Conservation (phyloP, 2,329 filamentous ascomycete genomes). For the Arthroderma sp. region DNA sequence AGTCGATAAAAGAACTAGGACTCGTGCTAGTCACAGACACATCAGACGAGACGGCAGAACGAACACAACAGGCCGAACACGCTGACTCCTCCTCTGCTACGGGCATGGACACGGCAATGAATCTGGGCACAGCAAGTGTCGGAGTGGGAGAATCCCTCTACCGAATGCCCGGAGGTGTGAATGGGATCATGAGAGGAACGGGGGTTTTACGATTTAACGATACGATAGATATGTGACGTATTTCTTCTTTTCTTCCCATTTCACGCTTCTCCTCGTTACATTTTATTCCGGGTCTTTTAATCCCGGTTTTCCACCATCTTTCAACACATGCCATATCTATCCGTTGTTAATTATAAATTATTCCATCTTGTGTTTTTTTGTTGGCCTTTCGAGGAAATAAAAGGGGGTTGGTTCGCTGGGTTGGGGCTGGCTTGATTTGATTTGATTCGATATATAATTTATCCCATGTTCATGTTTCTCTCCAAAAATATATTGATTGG, state of each 20-base stretch:
- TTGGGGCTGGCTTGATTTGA: too few relatives aligned
- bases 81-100: constrained; percentile 11
- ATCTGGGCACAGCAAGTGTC: constrained; percentile 10
- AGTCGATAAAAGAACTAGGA: constrained; percentile 87
- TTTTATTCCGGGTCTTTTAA: too few relatives aligned
- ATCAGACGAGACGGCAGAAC: constrained; percentile 41
- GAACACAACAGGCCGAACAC: constrained; percentile 14
- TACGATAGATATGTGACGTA: constrained; percentile 56
- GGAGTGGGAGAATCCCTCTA: constrained; percentile 28
- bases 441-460: too few relatives aligned
- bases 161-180: constrained; percentile 64
- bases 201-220: constrained; percentile 89
- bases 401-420: too few relatives aligned
- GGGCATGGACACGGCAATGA: background rate
- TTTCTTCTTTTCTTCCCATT: background rate
- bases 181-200: constrained; percentile 72
- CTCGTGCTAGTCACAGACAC: constrained; percentile 85
- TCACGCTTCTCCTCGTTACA: too few relatives aligned
- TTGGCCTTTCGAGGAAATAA: too few relatives aligned
- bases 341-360: too few relatives aligned
- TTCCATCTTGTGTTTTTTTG: too few relatives aligned
- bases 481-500: too few relatives aligned
- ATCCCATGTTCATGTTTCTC: too few relatives aligned
- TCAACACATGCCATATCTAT: too few relatives aligned
- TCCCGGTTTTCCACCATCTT: too few relatives aligned